A percentile compares a stretch with the other conserved stretches of the same genome.
Evolutionary conservation across 2,329 filamentous ascomycete species (phyloP).

Genomic region (Bisporella sp.): DNA sequence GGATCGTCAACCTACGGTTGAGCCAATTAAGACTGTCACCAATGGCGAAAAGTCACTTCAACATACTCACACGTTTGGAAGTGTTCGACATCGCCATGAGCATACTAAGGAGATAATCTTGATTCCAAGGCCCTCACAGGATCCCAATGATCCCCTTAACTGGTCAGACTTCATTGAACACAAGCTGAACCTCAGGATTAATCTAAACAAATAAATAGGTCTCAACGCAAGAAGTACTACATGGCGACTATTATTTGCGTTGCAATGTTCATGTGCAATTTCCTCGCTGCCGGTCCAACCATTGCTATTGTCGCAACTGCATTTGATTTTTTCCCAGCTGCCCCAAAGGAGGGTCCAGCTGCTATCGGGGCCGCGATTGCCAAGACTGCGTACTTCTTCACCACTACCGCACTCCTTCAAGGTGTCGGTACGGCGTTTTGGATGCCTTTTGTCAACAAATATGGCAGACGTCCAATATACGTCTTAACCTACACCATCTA

Average conservation of each 20-base stretch:
- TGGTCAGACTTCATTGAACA: slow-evolving; percentile 14
- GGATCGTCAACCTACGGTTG: neutral
- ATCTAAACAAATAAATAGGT: neutral
- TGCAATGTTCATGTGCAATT: slow-evolving; percentile 19
- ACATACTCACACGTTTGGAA: slow-evolving; percentile 11
- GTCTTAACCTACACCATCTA: slow-evolving; percentile 13
- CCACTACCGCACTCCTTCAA: slow-evolving; percentile 14
- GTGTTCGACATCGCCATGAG: slow-evolving; percentile 13
- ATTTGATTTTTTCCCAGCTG: slow-evolving; percentile 14
- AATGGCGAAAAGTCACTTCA: slow-evolving; percentile 1
- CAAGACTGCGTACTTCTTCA: slow-evolving; percentile 19
- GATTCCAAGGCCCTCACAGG: slow-evolving; percentile 25
- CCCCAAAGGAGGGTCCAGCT: neutral
- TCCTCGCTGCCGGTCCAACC: slow-evolving; percentile 18
- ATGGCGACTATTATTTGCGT: slow-evolving; percentile 12
- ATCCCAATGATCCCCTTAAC: slow-evolving; percentile 32
- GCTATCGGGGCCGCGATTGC: slow-evolving; percentile 8
- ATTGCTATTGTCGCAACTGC: slow-evolving; percentile 16
- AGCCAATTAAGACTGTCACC: slow-evolving; percentile 5
- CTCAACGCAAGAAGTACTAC: slow-evolving; percentile 9
- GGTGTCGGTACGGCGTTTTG: slow-evolving; percentile 16
- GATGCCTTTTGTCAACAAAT: slow-evolving; percentile 20
- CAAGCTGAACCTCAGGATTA: neutral
- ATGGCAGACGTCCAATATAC: slow-evolving; percentile 18
- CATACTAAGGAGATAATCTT: slow-evolving; percentile 23